Evolutionary conservation across 106 monocot genomes (phyloP).

Genomic region (Vanilla planifolia): DNA sequence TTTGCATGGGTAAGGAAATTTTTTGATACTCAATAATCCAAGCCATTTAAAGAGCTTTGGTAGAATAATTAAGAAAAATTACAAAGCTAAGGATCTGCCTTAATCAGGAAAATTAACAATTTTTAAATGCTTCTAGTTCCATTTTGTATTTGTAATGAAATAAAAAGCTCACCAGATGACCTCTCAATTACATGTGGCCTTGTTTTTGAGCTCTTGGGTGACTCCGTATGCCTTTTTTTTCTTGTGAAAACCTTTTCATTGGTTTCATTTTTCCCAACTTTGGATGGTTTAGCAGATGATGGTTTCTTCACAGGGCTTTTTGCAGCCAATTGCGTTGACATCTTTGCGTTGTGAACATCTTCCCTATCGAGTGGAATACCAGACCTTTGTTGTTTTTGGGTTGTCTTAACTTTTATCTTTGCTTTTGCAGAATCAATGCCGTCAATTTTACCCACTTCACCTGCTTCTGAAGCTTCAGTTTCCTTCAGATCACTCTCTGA

Average conservation of each 20-base stretch:
- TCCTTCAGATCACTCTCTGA: slow-evolving; percentile 23
- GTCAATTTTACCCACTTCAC: no score
- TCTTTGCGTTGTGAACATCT: background rate
- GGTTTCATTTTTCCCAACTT: slow-evolving; percentile 25
- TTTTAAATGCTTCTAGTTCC: background rate
- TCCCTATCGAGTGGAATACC: background rate
- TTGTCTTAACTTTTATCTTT: background rate
- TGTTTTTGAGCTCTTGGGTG: slow-evolving; percentile 9
- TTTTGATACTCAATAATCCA: no score
- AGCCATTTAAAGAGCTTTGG: no score
- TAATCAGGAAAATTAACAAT: no score
- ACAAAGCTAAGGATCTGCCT: no score
- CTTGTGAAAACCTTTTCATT: slow-evolving; percentile 67
- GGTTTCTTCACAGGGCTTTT: slow-evolving; percentile 6
- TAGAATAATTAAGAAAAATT: no score
- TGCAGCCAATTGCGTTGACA: slow-evolving; percentile 12
- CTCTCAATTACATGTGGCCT: slow-evolving; percentile 9
- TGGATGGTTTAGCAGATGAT: slow-evolving; percentile 13
- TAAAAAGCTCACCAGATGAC: slow-evolving; percentile 8
- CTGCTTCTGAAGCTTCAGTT: slow-evolving; percentile 15
- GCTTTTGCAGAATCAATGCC: slow-evolving; percentile 5
- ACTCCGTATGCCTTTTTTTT: slow-evolving; percentile 35
- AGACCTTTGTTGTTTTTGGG: background rate
- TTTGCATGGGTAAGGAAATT: no score
- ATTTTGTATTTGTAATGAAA: background rate